Evolutionary conservation across 1,284 basidiomycete species (phyloP).

Genomic region (Puccinia sorghi): DNA sequence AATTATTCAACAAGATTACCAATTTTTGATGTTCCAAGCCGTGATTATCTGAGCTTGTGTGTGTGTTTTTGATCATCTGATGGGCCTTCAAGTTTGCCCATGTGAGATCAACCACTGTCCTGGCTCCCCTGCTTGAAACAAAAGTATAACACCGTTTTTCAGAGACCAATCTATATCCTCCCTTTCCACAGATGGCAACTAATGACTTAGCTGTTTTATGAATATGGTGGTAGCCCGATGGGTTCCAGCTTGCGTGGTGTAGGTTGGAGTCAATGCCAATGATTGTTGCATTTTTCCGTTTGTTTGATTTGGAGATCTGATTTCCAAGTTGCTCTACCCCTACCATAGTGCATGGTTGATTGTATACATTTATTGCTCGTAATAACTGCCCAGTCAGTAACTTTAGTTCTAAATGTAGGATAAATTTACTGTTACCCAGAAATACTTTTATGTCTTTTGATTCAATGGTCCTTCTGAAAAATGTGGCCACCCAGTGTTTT

Average conservation of each 20-base stretch:
- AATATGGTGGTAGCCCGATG: constrained; percentile 11
- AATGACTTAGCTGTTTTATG: neutral
- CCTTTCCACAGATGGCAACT: neutral
- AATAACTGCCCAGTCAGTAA: no score
- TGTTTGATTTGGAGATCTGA: no score
- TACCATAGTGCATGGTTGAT: no score
- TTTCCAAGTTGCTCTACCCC: no score
- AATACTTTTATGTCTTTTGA: no score
- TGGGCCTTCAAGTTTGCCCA: neutral
- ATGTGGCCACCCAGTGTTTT: no score
- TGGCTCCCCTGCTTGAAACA: neutral
- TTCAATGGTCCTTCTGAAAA: no score
- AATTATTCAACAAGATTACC: no score
- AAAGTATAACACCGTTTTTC: neutral
- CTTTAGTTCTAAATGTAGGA: no score
- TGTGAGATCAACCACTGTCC: neutral
- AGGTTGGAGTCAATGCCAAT: constrained; percentile 25
- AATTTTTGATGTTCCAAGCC: neutral
- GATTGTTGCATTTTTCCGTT: no score
- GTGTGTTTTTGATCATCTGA: neutral
- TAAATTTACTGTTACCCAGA: no score
- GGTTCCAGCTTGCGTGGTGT: neutral
- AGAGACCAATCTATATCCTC: neutral
- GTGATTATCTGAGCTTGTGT: neutral
- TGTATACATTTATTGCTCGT: no score